These are phyloP conservation scores for Melanogaster broomeanus DNA, from an alignment of 768 basidiomycete species.

Conservation along the genomic window DNA sequence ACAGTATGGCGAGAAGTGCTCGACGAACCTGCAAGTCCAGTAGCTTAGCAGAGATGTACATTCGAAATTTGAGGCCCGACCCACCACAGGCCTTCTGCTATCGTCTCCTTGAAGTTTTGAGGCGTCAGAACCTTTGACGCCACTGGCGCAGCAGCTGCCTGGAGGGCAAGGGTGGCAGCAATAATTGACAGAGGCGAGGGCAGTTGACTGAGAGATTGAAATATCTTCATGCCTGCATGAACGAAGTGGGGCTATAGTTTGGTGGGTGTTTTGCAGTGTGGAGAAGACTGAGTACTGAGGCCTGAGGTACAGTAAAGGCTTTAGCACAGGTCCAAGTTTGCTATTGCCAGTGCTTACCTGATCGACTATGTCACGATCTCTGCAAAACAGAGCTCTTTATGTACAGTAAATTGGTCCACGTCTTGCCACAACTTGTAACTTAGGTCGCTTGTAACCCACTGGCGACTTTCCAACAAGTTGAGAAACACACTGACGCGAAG, in stretches of 20 bases:
- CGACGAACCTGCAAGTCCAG: conserved; percentile 58
- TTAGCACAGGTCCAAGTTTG: background rate
- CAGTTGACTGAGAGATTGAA: background rate
- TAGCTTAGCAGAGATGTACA: background rate
- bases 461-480: background rate
- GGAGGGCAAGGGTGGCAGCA: conserved; percentile 30
- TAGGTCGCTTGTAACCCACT: too few species aligned
- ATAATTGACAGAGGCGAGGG: conserved; percentile 29
- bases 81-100: conserved; percentile 62
- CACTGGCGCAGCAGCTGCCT: conserved; percentile 37
- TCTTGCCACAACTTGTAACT: background rate
- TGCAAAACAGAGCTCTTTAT: too few species aligned
- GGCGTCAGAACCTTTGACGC: conserved; percentile 48
- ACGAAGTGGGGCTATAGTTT: background rate
- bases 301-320: background rate
- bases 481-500: background rate
- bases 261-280: too few species aligned
- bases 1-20: conserved; percentile 89
- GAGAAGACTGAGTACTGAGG: too few species aligned
- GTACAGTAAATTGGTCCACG: too few species aligned
- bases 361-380: too few species aligned
- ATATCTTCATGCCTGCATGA: conserved; percentile 11
- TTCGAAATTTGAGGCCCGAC: conserved; percentile 4
- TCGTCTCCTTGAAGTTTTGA: conserved; percentile 55
- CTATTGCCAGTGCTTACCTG: background rate